These are phyloP conservation scores for Teratosphaeria zuluensis DNA, from an alignment of 2,329 filamentous ascomycete species.

Conservation along the genomic window DNA sequence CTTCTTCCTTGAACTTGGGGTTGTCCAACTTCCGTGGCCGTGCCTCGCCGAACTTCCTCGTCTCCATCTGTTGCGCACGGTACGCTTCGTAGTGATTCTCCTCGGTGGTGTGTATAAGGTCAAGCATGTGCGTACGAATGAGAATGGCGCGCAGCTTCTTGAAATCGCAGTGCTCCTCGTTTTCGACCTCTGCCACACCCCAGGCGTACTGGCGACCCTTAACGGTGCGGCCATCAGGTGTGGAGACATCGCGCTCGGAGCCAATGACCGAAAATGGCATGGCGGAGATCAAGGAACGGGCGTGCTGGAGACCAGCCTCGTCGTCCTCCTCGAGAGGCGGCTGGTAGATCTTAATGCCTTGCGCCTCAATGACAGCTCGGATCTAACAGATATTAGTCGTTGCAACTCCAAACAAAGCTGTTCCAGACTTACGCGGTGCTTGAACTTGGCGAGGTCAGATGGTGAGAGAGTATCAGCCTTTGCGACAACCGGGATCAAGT, in stretches of 20 bases:
- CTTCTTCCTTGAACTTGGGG: constrained; percentile 99
- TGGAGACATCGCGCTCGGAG: constrained; percentile 98
- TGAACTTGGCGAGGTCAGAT: constrained; percentile 83
- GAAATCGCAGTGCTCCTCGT: constrained; percentile 99
- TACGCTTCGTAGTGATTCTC: constrained; percentile 99
- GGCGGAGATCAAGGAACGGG: constrained; percentile 84
- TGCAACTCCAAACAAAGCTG: background rate
- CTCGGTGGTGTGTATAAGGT: constrained; percentile 98
- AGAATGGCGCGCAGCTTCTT: constrained; percentile 99
- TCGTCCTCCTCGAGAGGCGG: constrained; percentile 97
- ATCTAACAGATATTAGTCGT: constrained; percentile 48
- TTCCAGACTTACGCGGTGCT: constrained; percentile 64
- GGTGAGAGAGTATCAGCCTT: constrained; percentile 98
- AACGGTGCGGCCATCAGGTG: constrained; percentile 86
- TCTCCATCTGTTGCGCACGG: constrained; percentile 99
- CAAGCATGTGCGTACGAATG: constrained; percentile 93
- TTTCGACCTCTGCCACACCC: constrained; percentile 99
- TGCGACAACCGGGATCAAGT: constrained; percentile 94
- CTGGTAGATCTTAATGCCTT: constrained; percentile 99
- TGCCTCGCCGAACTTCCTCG: constrained; percentile 96
- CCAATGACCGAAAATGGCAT: constrained; percentile 99
- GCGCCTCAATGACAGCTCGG: constrained; percentile 87
- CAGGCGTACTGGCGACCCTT: constrained; percentile 99
- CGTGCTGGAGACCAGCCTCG: constrained; percentile 89
- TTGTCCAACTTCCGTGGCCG: constrained; percentile 97